Evolutionary conservation across 805 yeast species (phyloP), one percentile per base, ranked within the genome.

Genomic region (Nakazawaea sp.): DNA sequence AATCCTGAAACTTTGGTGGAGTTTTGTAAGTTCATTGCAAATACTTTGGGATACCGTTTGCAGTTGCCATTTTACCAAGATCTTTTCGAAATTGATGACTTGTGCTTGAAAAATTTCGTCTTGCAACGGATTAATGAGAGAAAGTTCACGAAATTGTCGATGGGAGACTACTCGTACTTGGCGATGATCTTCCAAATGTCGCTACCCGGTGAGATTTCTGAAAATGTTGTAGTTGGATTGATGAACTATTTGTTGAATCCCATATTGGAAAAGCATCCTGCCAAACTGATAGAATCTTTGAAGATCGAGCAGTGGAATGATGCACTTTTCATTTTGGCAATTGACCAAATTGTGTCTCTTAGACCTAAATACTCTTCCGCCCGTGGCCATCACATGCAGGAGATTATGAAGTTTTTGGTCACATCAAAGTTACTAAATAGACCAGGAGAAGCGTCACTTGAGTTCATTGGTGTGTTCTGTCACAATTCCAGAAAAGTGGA

Each of bases 61-160:
- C 41, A 38, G 26, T 30, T 38, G 17, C 30, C 32, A 6, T 33
- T 38, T 13, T 33, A 33, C 16, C 35, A 33, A 13, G 41, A 38
- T 26, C 30, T 38, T 16, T 32, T 38, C 18, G 20, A 13, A 4
- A 20, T 38, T 24, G 21, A 24, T 4, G n/a, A 30, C n/a, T 18
- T 11, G 9, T 16, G 11, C 12, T 19, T 38, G 4, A 20, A 18
- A 17, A 17, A 25, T 5, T 38, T 30, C 30, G 41, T 38, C 11
- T 15, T 38, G 18, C 32, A 30, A 13, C 33, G 21, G 16, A 18
- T 33, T 4, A 25, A 27, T 9, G 41, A 38, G 8, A 21, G 41
- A 29, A 33, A 30, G 3, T 33, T 33, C 16, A 8, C 16, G 9
- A 38, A 30, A 12, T 26, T 30, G 21, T 17, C 20, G 8, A 2